A percentile compares a stretch with the other conserved stretches of the same genome.
These are phyloP conservation scores for Leptodontidium sp. DNA, from an alignment of 2,329 filamentous ascomycete genomes.

Conservation along the genomic window DNA sequence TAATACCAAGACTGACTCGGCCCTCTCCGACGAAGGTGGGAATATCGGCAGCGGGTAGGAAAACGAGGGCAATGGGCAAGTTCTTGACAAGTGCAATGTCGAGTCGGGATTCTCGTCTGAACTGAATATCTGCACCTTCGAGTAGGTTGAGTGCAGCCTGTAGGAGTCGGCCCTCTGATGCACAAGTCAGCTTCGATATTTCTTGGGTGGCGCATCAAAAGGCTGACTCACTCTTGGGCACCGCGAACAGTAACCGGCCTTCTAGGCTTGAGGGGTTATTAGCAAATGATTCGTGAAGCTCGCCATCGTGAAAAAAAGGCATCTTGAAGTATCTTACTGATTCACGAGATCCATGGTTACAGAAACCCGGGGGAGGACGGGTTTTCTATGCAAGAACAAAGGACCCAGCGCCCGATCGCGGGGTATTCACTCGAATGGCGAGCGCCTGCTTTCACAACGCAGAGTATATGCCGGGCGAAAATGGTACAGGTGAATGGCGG, in stretches of 20 bases:
- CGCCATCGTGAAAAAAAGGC: constrained; percentile 32
- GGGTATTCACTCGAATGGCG: constrained; percentile 22
- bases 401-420: constrained; percentile 28
- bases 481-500: constrained; percentile 5
- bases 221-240: constrained; percentile 88
- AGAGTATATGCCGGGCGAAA: constrained; percentile 16
- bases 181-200: constrained; percentile 24
- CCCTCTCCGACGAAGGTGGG: constrained; percentile 97
- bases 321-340: constrained; percentile 53
- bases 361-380: constrained; percentile 17
- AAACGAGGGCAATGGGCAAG: constrained; percentile 91
- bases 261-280: constrained; percentile 71
- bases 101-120: constrained; percentile 91
- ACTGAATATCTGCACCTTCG: constrained; percentile 93
- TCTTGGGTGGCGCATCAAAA: background rate
- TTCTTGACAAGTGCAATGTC: constrained; percentile 99
- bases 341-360: constrained; percentile 66
- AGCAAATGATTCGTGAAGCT: constrained; percentile 54
- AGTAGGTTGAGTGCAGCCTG: constrained; percentile 89
- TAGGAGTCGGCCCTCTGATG: constrained; percentile 88
- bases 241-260: constrained; percentile 91
- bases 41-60: constrained; percentile 96
- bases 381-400: constrained; percentile 28
- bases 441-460: background rate
- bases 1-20: constrained; percentile 92